A percentile compares a stretch with the other conserved stretches of the same genome.
These are phyloP conservation scores for Papiliotrema terrestris DNA, from an alignment of 1,284 basidiomycete species.

Conservation along the genomic window DNA sequence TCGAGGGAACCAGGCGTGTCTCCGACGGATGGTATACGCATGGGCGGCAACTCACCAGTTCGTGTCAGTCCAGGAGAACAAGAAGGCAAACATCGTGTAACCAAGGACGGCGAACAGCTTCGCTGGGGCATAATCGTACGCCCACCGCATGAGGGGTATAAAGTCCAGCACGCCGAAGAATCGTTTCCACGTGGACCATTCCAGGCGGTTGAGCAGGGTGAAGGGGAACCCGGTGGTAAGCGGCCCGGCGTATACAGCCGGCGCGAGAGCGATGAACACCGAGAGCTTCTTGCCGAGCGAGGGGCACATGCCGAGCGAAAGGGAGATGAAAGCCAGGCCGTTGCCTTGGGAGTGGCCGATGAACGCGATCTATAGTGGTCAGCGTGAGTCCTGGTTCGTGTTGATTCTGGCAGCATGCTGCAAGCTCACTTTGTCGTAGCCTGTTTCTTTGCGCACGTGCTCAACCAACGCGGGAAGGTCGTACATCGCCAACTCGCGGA, in stretches of 20 bases:
- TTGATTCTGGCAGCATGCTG: neutral
- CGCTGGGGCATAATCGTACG: conserved; percentile 58
- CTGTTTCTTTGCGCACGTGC: conserved; percentile 57
- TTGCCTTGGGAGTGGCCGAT: conserved; percentile 64
- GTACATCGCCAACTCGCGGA: conserved; percentile 60
- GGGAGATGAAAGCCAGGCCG: conserved; percentile 56
- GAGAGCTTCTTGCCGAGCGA: conserved; percentile 56
- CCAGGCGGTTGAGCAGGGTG: conserved; percentile 52
- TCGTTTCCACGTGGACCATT: conserved; percentile 57
- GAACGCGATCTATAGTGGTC: conserved; percentile 55
- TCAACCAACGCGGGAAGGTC: conserved; percentile 61
- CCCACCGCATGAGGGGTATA: conserved; percentile 60
- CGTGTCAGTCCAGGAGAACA: conserved; percentile 59
- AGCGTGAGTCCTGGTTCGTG: too few species aligned
- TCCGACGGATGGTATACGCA: too few species aligned
- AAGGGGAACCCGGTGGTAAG: conserved; percentile 60
- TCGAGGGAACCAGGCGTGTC: too few species aligned
- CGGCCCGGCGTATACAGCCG: conserved; percentile 61
- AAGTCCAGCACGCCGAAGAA: conserved; percentile 62
- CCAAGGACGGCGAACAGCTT: conserved; percentile 52
- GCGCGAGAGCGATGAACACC: conserved; percentile 60
- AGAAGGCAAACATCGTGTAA: conserved; percentile 61
- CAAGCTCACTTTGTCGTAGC: conserved; percentile 54
- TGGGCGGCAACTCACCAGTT: conserved; percentile 52
- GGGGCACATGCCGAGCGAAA: conserved; percentile 58